phyloP scores from a whole-genome alignment of 2,329 filamentous ascomycete species.

The Exophiala oligosperma region DNA sequence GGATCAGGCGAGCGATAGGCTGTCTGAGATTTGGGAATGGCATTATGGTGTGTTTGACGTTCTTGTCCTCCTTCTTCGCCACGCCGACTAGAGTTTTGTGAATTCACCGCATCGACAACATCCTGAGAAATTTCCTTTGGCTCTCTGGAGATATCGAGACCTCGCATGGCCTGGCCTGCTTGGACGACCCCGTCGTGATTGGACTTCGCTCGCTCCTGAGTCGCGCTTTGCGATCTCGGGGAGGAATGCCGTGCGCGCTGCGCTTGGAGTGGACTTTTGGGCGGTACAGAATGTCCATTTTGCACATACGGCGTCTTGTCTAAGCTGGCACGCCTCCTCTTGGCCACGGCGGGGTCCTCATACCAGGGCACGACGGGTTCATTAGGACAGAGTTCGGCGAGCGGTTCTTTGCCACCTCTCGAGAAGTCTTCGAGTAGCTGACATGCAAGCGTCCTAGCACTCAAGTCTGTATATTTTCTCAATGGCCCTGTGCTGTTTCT shows the following conservation, averaged over 20 bases:
- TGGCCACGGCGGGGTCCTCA: conserved; percentile 18
- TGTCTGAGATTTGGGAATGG: too few species aligned
- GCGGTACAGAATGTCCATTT: conserved; percentile 11
- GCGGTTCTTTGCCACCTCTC: conserved; percentile 55
- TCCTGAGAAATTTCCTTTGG: conserved; percentile 4
- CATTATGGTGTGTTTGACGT: not conserved
- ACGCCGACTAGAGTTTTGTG: not conserved
- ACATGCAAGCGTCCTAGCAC: conserved; percentile 76
- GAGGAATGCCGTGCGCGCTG: conserved; percentile 9
- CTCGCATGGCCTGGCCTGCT: conserved; percentile 11
- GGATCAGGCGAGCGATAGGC: not conserved
- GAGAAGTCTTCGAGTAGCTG: conserved; percentile 69
- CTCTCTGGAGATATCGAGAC: conserved; percentile 4
- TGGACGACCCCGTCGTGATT: conserved; percentile 15
- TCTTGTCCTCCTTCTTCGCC: not conserved
- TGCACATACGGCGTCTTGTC: conserved; percentile 9
- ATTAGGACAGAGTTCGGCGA: conserved; percentile 25
- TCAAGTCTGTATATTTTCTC: conserved; percentile 76
- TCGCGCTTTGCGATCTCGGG: not conserved
- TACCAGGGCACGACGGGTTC: conserved; percentile 30
- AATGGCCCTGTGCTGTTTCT: conserved; percentile 68
- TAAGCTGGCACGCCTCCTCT: conserved; percentile 18
- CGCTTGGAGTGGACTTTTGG: not conserved
- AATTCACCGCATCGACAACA: conserved; percentile 5
- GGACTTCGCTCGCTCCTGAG: conserved; percentile 5